Evolutionary conservation across 345 rosid species (phyloP).

Genomic region (Salix brachista): DNA sequence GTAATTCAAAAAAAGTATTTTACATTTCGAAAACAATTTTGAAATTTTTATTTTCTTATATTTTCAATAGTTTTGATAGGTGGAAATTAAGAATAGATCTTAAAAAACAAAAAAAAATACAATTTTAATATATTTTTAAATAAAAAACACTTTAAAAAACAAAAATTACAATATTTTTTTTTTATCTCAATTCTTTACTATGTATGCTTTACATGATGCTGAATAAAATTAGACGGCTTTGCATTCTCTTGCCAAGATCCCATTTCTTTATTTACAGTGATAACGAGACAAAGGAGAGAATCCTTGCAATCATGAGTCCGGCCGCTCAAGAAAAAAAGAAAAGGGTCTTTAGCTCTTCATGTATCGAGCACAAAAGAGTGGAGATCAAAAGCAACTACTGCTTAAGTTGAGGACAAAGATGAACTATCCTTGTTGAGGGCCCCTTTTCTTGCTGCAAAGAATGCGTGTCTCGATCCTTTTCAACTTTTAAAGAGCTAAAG

Average conservation of each 20-base stretch:
- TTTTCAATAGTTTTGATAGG: no score
- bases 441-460: constrained; percentile 7
- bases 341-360: constrained; percentile 3
- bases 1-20: no score
- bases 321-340: constrained; percentile 33
- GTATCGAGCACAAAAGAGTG: constrained; percentile 22
- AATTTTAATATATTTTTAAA: no score
- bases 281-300: constrained; percentile 30
- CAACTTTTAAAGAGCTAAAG: background rate
- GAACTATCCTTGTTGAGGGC: constrained; percentile 13
- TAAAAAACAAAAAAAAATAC: no score
- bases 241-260: constrained; percentile 8
- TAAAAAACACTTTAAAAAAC: no score
- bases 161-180: no score
- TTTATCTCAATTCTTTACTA: no score
- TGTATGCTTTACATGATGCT: background rate
- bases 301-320: constrained; percentile 32
- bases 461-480: background rate
- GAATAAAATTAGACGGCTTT: background rate
- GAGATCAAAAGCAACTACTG: constrained; percentile 21
- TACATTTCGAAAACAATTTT: no score
- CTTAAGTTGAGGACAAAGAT: constrained; percentile 26
- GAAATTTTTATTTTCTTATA: no score
- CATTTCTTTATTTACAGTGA: constrained; percentile 10
- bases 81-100: no score